Evolutionary conservation across 2,329 filamentous ascomycete species (phyloP), one percentile per base, ranked within the genome.

Genomic region (Sarocladium kiliense): DNA sequence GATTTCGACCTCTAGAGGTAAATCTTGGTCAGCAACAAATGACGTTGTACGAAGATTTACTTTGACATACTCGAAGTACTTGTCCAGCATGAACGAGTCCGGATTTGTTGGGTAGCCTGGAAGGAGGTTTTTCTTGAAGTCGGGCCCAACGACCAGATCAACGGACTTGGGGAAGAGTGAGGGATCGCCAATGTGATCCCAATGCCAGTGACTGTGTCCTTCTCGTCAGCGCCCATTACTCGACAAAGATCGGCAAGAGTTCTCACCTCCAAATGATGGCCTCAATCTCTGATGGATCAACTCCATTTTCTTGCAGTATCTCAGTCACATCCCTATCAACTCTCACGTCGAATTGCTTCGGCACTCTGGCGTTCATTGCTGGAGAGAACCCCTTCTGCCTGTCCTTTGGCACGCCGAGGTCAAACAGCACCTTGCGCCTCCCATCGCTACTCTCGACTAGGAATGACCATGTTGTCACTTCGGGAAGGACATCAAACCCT

Each of bases 171-270:
- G 76, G 51, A 83, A 83, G 0, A 63, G 65, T 0, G 72, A 71
- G 0, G 73, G 68, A 55, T 81, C 74, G 0, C 80, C 81, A 9
- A 73, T 75, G 55, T 83, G 80, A 60, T 83, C 79, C 63, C 69
- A 76, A 58, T 77, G 74, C 65, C 70, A 75, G 58, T 80, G 77
- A 55, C 72, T 55, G n/a, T n/a, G n/a, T n/a, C n/a, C n/a, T n/a
- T n/a, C n/a, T n/a, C n/a, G n/a, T n/a, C n/a, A n/a, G n/a, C n/a
- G n/a, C n/a, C n/a, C n/a, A n/a, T n/a, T n/a, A n/a, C n/a, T n/a
- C n/a, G n/a, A n/a, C n/a, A n/a, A n/a, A n/a, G n/a, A n/a, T n/a
- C n/a, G n/a, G n/a, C n/a, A n/a, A n/a, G n/a, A n/a, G n/a, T n/a
- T n/a, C n/a, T n/a, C n/a, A 57, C 57, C 55, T 57, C 57, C 57